Conservation (phyloP, 345 rosid genomes). For the Erodium maritimum region DNA sequence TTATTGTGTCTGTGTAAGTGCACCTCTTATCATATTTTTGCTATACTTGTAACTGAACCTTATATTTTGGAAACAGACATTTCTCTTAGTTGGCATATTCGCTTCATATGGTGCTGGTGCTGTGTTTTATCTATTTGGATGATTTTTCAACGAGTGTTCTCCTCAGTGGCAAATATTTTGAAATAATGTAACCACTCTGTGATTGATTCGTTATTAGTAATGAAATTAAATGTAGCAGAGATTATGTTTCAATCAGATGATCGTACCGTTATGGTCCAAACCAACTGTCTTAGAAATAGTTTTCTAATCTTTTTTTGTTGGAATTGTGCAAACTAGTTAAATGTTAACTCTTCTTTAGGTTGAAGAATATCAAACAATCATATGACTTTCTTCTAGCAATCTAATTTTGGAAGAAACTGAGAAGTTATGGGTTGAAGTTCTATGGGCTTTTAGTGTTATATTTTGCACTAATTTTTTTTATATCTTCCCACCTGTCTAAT, state of each 20-base stretch:
- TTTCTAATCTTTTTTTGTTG: background rate
- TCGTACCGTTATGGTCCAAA: background rate
- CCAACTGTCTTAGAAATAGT: background rate
- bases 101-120: background rate
- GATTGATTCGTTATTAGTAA: background rate
- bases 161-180: background rate
- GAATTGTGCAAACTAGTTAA: background rate
- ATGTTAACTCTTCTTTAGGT: background rate
- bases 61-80: too few species aligned
- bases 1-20: slow-evolving; percentile 91
- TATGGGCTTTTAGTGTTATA: background rate
- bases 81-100: background rate
- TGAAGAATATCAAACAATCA: too few species aligned
- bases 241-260: background rate
- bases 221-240: background rate
- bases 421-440: background rate
- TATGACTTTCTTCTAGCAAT: background rate
- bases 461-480: background rate
- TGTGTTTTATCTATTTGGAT: background rate
- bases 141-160: background rate
- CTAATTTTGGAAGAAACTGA: background rate
- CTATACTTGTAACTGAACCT: background rate
- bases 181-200: background rate
- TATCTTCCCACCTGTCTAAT: background rate
- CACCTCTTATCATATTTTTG: background rate